These are phyloP conservation scores for Cladophialophora exuberans DNA, from an alignment of 2,329 filamentous ascomycete species.

Conservation along the genomic window DNA sequence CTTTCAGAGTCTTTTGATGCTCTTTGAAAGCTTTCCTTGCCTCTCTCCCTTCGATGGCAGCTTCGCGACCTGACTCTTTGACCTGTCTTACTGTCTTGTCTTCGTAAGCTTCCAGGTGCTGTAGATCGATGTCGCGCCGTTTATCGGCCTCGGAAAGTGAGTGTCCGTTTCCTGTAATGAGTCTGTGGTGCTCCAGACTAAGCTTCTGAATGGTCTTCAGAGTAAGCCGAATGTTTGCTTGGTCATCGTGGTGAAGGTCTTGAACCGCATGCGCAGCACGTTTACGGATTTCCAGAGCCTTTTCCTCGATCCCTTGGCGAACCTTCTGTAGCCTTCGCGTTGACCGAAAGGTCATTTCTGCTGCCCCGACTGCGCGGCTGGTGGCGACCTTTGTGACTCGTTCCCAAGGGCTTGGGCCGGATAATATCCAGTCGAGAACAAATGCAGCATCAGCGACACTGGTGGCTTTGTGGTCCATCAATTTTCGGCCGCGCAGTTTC, in stretches of 20 bases:
- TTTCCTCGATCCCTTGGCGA: conserved; percentile 22
- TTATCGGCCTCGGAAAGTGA: conserved; percentile 12
- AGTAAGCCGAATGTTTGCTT: conserved; percentile 16
- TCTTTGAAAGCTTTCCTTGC: conserved; percentile 2
- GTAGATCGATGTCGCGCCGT: conserved; percentile 7
- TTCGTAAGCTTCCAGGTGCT: conserved; percentile 2
- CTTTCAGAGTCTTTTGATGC: conserved; percentile 1
- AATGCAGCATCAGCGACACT: conserved; percentile 63
- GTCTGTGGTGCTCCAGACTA: conserved; percentile 24
- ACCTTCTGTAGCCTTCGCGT: conserved; percentile 24
- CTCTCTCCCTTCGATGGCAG: too few species aligned
- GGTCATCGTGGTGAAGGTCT: conserved; percentile 13
- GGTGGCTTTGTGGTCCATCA: conserved; percentile 69
- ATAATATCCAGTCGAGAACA: conserved; percentile 55
- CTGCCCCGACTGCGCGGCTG: conserved; percentile 21
- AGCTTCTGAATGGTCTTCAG: conserved; percentile 21
- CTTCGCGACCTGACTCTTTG: too few species aligned
- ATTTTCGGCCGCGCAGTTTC: conserved; percentile 51
- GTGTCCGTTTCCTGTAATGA: conserved; percentile 4
- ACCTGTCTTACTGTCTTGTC: too few species aligned
- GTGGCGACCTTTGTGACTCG: conserved; percentile 22
- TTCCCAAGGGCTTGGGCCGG: conserved; percentile 37
- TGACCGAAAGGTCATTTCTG: conserved; percentile 22
- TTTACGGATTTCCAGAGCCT: conserved; percentile 29
- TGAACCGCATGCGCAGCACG: conserved; percentile 38